These are phyloP conservation scores for Hemileccinum rubropunctum DNA, from an alignment of 768 basidiomycete species.

Conservation along the genomic window DNA sequence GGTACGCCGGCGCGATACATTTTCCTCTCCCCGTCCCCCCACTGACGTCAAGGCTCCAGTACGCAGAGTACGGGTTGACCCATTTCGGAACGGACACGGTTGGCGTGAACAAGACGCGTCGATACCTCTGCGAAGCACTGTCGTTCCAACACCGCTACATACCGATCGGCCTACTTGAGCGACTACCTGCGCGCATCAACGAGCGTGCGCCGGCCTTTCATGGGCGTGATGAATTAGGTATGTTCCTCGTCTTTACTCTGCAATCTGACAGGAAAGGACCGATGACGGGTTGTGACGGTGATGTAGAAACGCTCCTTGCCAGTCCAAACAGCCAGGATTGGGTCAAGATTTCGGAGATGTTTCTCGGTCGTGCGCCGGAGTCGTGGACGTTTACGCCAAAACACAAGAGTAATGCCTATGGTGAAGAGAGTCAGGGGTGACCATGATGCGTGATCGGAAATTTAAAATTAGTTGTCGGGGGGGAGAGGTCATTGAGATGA, in stretches of 20 bases:
- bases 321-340: slow-evolving; percentile 80
- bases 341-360: slow-evolving; percentile 95
- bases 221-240: slow-evolving; percentile 87
- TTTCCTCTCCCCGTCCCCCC: not conserved
- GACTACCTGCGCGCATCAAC: slow-evolving; percentile 77
- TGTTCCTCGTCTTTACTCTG: slow-evolving; percentile 21
- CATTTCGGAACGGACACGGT: slow-evolving; percentile 86
- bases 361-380: slow-evolving; percentile 83
- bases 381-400: slow-evolving; percentile 87
- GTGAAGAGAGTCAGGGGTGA: slow-evolving; percentile 61
- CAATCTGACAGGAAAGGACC: not conserved
- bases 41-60: slow-evolving; percentile 42
- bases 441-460: too few species aligned
- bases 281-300: not conserved
- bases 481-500: too few species aligned
- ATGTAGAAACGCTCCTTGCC: slow-evolving; percentile 76
- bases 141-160: slow-evolving; percentile 97
- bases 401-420: slow-evolving; percentile 86
- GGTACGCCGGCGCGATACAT: slow-evolving; percentile 37
- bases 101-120: slow-evolving; percentile 86
- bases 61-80: slow-evolving; percentile 81
- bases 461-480: too few species aligned
- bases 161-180: slow-evolving; percentile 89
- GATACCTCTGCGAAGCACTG: slow-evolving; percentile 92
- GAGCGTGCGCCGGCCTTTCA: slow-evolving; percentile 87